phyloP scores from a whole-genome alignment of 345 rosid species.

The Boechera retrofracta region DNA sequence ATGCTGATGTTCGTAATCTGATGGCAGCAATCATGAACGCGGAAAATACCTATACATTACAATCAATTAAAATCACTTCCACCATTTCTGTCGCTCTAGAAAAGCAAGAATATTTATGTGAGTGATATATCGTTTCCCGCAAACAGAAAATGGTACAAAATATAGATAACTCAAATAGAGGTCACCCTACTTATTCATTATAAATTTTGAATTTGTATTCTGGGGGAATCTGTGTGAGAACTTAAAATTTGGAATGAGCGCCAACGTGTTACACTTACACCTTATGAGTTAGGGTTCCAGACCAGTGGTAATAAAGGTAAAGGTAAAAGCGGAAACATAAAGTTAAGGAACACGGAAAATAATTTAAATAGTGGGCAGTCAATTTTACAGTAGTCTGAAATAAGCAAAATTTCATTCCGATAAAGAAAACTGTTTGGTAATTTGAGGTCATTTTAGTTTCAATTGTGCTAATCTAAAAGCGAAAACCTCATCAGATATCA shows the following conservation, averaged over 20 bases:
- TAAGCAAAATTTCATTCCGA: neutral
- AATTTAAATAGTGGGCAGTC: neutral
- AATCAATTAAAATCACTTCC: conserved; percentile 32
- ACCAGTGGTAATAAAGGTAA: neutral
- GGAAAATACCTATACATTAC: conserved; percentile 60
- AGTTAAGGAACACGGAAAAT: neutral
- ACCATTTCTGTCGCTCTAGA: conserved; percentile 18
- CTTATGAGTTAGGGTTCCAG: neutral
- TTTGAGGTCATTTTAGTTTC: conserved; percentile 3
- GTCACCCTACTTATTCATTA: conserved; percentile 9
- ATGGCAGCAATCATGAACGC: conserved; percentile 75
- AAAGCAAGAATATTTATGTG: conserved; percentile 10
- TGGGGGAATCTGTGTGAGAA: neutral
- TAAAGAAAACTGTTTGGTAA: conserved; percentile 4
- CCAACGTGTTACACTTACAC: neutral
- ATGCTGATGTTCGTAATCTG: conserved; percentile 60
- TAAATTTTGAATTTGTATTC: neutral
- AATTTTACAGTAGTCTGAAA: neutral
- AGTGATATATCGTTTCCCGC: conserved; percentile 1
- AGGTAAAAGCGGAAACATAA: conserved; percentile 2
- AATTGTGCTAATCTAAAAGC: neutral
- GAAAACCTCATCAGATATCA: neutral
- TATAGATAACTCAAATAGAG: conserved; percentile 10
- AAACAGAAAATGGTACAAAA: neutral
- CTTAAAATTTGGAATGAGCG: neutral